Evolutionary conservation across 306 rosid species (phyloP).

Genomic region (Carpinus viminea): DNA sequence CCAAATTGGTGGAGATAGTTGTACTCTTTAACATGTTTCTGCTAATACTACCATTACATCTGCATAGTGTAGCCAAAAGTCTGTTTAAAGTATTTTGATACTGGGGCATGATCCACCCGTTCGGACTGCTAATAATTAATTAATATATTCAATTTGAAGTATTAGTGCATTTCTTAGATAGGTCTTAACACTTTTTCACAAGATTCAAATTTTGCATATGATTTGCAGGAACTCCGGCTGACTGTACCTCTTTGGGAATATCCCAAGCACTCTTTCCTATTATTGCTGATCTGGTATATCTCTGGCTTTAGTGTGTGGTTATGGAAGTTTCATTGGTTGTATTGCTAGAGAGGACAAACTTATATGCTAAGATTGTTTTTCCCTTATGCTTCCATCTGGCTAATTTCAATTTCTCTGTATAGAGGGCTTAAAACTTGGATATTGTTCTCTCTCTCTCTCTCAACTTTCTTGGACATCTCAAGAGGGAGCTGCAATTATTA

Average conservation of each 20-base stretch:
- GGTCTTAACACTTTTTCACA: not conserved
- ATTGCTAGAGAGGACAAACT: conserved; percentile 8
- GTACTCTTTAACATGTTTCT: not conserved
- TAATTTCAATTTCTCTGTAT: not conserved
- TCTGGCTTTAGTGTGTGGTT: not conserved
- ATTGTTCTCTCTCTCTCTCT: not conserved
- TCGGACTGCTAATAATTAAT: not conserved
- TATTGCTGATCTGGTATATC: conserved; percentile 65
- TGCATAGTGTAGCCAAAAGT: not conserved
- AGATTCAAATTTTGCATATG: conserved; percentile 1
- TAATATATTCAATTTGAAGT: not conserved
- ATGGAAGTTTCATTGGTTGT: not conserved
- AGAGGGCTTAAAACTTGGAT: not conserved
- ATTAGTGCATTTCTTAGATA: not conserved
- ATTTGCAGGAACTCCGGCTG: conserved; percentile 88
- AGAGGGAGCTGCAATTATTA: not conserved
- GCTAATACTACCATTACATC: not conserved
- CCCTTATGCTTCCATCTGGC: not conserved
- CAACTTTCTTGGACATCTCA: not conserved
- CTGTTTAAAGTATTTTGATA: not conserved
- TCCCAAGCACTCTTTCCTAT: conserved; percentile 73
- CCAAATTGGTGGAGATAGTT: not conserved
- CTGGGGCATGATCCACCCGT: not conserved
- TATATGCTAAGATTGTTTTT: not conserved
- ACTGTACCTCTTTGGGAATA: conserved; percentile 82